Base-by-base conservation (phyloP, 768 basidiomycete species). In the Gautieria morchelliformis region DNA sequence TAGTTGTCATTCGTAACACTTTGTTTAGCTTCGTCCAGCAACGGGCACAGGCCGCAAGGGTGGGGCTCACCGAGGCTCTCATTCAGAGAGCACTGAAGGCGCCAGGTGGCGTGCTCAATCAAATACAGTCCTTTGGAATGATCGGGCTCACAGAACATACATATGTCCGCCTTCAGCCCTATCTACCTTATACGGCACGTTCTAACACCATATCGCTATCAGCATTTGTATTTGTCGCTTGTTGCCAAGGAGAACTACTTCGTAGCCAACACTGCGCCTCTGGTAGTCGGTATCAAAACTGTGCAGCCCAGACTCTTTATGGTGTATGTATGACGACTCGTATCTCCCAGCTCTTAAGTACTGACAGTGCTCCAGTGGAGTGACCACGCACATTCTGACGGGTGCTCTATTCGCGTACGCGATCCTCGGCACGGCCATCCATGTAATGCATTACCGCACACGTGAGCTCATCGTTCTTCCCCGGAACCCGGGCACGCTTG, bases 231-330 rank as follows among this genome's bases (percentile, higher is more conserved):
- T 63, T 64, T 82, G 24, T 69, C 74, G 2, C 73, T 81, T 22
- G 66, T 81, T 17, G 80, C 80, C 2, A 72, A 72, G 59, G 68
- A 70, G 44, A 74, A 81, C 7, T 83, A 82, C 65, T 81, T 82
- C 61, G 49, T 79, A 15, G 64, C 62, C 10, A 64, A 65, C 20
- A 39, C 57, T 4, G 70, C 72, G 32, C 68, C 68, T 6, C 64
- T 82, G 19, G 64, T 64, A 6, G 64, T 78, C 14, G 70, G 73
- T 46, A 67, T 80, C 15, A 73, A 70, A 56, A 76, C 77, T 0
- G 70, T 76, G 61, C 66, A 71, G 57, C 71, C 74, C 48, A 75
- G 79, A 7, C 68, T 82, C 32, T 80, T 72, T 69, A 61, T 83
- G 39, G 77, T 73, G 79, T 80, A 64, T 27, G 70, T 56, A 11